A percentile compares a stretch with the other conserved stretches of the same genome.
phyloP scores from a whole-genome alignment of 1,284 basidiomycete species.

The Sanghuangporus baumii region DNA sequence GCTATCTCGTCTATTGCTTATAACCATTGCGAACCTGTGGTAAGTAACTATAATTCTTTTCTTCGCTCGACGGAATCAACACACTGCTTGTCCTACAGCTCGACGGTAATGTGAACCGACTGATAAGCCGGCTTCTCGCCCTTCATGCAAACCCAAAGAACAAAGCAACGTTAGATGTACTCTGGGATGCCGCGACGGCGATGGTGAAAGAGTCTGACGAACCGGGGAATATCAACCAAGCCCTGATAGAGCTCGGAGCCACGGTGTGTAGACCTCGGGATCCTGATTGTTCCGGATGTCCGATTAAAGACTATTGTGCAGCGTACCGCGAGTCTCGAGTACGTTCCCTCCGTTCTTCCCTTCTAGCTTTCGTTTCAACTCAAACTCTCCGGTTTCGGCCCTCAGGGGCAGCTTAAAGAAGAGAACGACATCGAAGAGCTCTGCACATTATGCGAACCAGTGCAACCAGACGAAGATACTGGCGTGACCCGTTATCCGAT shows the following conservation, averaged over 20 bases:
- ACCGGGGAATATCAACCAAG: conserved; percentile 86
- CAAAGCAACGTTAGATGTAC: conserved; percentile 68
- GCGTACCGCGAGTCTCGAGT: conserved; percentile 42
- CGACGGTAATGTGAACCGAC: conserved; percentile 87
- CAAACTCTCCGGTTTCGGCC: not conserved
- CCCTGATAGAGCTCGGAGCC: conserved; percentile 82
- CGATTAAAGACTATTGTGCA: conserved; percentile 60
- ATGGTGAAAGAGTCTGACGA: conserved; percentile 55
- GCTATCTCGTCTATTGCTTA: conserved; percentile 91
- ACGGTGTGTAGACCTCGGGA: conserved; percentile 85
- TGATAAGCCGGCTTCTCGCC: conserved; percentile 77
- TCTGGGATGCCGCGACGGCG: conserved; percentile 75
- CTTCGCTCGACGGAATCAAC: not conserved
- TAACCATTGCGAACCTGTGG: conserved; percentile 77
- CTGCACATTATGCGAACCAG: conserved; percentile 68
- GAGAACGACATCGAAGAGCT: conserved; percentile 65
- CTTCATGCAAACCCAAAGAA: conserved; percentile 77
- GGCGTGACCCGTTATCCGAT: conserved; percentile 79
- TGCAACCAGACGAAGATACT: conserved; percentile 30
- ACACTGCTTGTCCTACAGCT: conserved; percentile 42
- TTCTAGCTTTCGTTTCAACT: not conserved
- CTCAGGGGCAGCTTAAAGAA: not conserved
- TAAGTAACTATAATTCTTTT: conserved; percentile 31
- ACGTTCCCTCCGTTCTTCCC: conserved; percentile 8
- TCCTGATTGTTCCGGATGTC: conserved; percentile 71